Percentiles rank a stretch among this genome's conserved stretches.
Conservation (phyloP, 2,329 filamentous ascomycete species). For the Blumeria graminis region DNA sequence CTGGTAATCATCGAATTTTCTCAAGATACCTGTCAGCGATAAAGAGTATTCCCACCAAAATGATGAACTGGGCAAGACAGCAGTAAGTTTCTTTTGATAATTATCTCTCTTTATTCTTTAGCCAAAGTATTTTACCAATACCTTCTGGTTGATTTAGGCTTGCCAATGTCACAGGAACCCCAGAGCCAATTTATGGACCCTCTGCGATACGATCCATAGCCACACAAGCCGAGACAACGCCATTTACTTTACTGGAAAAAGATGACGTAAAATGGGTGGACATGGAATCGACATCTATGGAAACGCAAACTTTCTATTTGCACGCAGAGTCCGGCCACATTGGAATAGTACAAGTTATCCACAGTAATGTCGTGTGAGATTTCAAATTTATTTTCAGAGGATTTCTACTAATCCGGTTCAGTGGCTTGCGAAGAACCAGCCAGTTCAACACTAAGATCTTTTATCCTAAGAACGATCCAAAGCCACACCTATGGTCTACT, state of each 20-base stretch:
- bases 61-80: slow-evolving; percentile 91
- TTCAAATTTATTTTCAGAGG: slow-evolving; percentile 3
- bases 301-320: slow-evolving; percentile 89
- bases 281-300: slow-evolving; percentile 67
- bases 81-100: slow-evolving; percentile 33
- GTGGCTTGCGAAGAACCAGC: slow-evolving; percentile 68
- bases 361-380: slow-evolving; percentile 82
- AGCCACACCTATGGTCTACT: slow-evolving; percentile 62
- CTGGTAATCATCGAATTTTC: no score
- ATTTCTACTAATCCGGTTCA: slow-evolving; percentile 18
- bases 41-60: slow-evolving; percentile 19
- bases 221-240: slow-evolving; percentile 50
- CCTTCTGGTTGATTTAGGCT: slow-evolving; percentile 21
- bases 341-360: slow-evolving; percentile 74
- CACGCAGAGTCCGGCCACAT: slow-evolving; percentile 53
- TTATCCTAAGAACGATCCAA: slow-evolving; percentile 39
- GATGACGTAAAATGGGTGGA: slow-evolving; percentile 64
- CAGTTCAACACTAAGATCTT: slow-evolving; percentile 94
- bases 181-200: slow-evolving; percentile 88
- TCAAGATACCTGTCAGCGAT: no score
- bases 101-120: slow-evolving; percentile 3
- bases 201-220: slow-evolving; percentile 69
- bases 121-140: slow-evolving; percentile 5
- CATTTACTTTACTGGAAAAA: slow-evolving; percentile 57
- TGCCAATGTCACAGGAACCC: slow-evolving; percentile 72